Conservation (phyloP, 306 rosid genomes). For the Quercus glauca region DNA sequence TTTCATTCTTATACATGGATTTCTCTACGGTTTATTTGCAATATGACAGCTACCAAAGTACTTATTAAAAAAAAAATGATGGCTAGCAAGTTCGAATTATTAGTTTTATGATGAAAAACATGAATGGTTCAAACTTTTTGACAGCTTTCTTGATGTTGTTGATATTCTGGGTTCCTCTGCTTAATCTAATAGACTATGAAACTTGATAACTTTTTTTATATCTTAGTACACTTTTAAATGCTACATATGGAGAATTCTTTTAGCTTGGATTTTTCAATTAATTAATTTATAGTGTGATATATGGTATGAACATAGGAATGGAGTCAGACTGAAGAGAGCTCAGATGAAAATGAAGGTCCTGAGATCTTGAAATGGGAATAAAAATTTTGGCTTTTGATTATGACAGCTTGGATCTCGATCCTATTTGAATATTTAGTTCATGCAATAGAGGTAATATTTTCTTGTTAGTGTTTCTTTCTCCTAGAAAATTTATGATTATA, state of each 20-base stretch:
- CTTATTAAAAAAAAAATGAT: no score
- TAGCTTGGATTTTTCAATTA: constrained; percentile 11
- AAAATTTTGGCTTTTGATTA: constrained; percentile 68
- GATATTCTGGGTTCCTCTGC: no score
- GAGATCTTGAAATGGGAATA: constrained; percentile 86
- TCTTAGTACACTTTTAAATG: no score
- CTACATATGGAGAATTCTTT: neutral
- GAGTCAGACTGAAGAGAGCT: constrained; percentile 39
- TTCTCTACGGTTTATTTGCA: no score
- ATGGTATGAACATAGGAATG: constrained; percentile 53
- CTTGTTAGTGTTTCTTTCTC: constrained; percentile 1
- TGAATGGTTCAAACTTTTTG: no score
- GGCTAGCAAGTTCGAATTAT: no score
- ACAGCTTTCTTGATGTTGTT: no score
- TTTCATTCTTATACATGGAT: no score
- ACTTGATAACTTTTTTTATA: no score
- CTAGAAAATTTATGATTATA: neutral
- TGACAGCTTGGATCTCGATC: constrained; percentile 71
- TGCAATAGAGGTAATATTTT: constrained; percentile 58
- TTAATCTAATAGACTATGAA: no score
- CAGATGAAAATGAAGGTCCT: constrained; percentile 53
- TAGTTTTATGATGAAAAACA: no score
- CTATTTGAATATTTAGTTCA: constrained; percentile 70
- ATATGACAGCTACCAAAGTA: no score
- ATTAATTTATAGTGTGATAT: constrained; percentile 19